phyloP scores from a whole-genome alignment of 2,329 filamentous ascomycete species.

The Colletotrichum kahawae region DNA sequence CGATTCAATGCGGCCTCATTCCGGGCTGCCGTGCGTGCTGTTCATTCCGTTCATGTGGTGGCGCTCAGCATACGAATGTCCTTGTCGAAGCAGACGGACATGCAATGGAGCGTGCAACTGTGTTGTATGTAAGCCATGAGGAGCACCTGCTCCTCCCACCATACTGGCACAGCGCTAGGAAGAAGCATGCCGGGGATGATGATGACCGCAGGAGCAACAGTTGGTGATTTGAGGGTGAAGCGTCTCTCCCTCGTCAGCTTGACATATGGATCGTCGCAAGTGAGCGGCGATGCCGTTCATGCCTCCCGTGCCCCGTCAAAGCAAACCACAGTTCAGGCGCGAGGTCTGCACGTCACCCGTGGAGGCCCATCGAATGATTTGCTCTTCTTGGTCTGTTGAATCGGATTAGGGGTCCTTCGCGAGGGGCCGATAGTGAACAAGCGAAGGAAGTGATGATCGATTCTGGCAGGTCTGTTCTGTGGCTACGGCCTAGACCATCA shows the following conservation, averaged over 20 bases:
- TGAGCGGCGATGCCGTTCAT: not conserved
- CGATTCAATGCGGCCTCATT: not conserved
- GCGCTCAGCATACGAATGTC: not conserved
- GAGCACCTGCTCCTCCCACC: not conserved
- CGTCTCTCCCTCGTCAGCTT: not conserved
- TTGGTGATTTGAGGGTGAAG: not conserved
- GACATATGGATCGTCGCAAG: slow-evolving; percentile 1
- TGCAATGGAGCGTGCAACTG: not conserved
- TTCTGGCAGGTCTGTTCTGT: not conserved
- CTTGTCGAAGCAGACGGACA: not conserved
- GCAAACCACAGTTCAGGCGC: not conserved
- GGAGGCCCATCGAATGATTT: not conserved
- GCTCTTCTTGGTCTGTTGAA: not conserved
- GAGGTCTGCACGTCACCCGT: not conserved
- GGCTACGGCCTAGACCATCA: not conserved
- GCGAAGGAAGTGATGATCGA: not conserved
- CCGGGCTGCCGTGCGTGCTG: not conserved
- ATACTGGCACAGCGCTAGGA: not conserved
- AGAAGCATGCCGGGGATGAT: not conserved
- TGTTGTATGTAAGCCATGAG: not conserved
- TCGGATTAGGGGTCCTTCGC: not conserved
- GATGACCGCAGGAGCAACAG: not conserved
- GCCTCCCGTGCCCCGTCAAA: not conserved
- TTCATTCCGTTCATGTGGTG: not conserved
- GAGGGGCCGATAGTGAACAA: not conserved